These are phyloP conservation scores for Boechera divaricarpa DNA, from an alignment of 345 rosid genomes.

Conservation along the genomic window DNA sequence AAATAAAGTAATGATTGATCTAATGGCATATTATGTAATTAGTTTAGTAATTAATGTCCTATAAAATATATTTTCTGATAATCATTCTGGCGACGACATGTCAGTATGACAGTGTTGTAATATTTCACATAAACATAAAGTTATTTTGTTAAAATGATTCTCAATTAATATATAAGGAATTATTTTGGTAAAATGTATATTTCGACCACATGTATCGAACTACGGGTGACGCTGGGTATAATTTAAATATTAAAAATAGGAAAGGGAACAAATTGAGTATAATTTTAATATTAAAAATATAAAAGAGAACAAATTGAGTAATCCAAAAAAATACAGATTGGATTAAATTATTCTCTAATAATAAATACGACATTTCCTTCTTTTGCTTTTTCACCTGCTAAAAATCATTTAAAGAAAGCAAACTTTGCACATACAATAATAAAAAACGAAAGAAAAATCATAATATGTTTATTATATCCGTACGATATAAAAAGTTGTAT, in stretches of 20 bases:
- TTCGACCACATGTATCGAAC: constrained; percentile 28
- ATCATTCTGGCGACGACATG: too few relatives aligned
- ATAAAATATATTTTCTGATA: too few relatives aligned
- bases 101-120: too few relatives aligned
- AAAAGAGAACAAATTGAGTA: constrained; percentile 28
- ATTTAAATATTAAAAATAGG: constrained; percentile 4
- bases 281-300: constrained; percentile 1
- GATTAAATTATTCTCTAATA: constrained; percentile 38
- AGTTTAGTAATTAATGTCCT: too few relatives aligned
- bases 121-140: too few relatives aligned
- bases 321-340: constrained; percentile 46
- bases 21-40: too few relatives aligned
- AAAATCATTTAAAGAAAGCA: not conserved
- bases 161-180: not conserved
- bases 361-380: constrained; percentile 30
- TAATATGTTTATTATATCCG: constrained; percentile 19
- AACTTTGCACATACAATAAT: not conserved
- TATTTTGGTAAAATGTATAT: not conserved
- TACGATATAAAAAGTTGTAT: constrained; percentile 23
- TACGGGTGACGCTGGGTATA: constrained; percentile 17
- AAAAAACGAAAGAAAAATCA: not conserved
- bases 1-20: too few relatives aligned
- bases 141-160: too few relatives aligned
- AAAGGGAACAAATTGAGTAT: constrained; percentile 16
- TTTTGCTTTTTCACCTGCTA: constrained; percentile 43